Conservation (phyloP, 805 yeast species). For the Wickerhamiella azyma region DNA sequence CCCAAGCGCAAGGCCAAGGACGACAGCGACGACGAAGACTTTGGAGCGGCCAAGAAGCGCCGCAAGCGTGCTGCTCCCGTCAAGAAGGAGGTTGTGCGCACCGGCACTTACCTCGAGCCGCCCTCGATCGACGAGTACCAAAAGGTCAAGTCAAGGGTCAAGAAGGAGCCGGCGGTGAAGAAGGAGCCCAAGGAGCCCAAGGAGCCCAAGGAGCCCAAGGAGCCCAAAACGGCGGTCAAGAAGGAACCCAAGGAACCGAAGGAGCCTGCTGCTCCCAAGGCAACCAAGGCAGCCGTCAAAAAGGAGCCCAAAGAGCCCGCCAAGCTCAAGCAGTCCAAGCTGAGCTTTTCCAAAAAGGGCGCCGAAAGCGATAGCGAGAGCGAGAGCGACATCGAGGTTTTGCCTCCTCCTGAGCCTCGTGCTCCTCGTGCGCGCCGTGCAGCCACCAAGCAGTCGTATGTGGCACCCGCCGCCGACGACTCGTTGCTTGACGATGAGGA, state of each 20-base stretch:
- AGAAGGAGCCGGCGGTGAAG: slow-evolving; percentile 4
- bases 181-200: slow-evolving; percentile 9
- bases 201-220: slow-evolving; percentile 10
- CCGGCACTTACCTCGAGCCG: slow-evolving; percentile 13
- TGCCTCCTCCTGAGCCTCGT: neutral
- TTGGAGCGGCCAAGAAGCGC: slow-evolving; percentile 18
- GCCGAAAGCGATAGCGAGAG: slow-evolving; percentile 10
- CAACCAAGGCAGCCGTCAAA: slow-evolving; percentile 13
- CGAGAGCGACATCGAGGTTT: slow-evolving; percentile 7
- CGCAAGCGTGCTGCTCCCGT: slow-evolving; percentile 10
- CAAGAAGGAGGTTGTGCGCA: slow-evolving; percentile 1
- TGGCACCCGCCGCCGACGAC: slow-evolving; percentile 1
- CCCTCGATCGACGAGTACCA: slow-evolving; percentile 16
- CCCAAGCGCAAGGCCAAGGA: slow-evolving; percentile 18
- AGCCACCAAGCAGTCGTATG: slow-evolving; percentile 1
- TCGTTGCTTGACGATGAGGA: neutral
- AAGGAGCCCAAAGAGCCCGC: neutral
- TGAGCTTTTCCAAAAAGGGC: slow-evolving; percentile 5
- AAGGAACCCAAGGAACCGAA: slow-evolving; percentile 12
- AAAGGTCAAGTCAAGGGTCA: too few species aligned
- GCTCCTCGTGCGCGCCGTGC: neutral
- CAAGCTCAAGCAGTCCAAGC: neutral
- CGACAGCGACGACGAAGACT: slow-evolving; percentile 26
- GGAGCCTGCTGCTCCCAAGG: slow-evolving; percentile 16
- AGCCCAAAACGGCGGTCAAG: slow-evolving; percentile 17